Evolutionary conservation across 257 asterid genomes (phyloP).

Genomic region (Cruciata laevipes): DNA sequence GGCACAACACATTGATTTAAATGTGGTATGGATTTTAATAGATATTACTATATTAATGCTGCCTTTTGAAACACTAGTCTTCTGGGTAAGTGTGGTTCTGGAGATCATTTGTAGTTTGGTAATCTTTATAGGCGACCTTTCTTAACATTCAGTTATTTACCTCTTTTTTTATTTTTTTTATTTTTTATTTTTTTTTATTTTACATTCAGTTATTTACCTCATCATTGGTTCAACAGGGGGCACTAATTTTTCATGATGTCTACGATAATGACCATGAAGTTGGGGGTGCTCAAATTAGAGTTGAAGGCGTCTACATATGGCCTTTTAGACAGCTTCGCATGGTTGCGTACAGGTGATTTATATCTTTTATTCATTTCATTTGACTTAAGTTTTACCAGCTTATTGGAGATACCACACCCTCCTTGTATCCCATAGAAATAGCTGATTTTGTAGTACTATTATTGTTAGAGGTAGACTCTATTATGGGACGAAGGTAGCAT

Average conservation of each 20-base stretch:
- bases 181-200: too few species aligned
- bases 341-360: constrained; percentile 79
- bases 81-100: neutral
- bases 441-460: neutral
- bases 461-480: neutral
- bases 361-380: neutral
- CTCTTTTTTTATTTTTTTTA: too few species aligned
- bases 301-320: constrained; percentile 98
- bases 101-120: neutral
- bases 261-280: constrained; percentile 71
- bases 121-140: neutral
- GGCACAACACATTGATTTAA: neutral
- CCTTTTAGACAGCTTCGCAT: constrained; percentile 97
- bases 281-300: constrained; percentile 75
- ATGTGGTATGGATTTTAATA: neutral
- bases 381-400: neutral
- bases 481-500: neutral
- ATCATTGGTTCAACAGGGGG: constrained; percentile 45
- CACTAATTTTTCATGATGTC: constrained; percentile 84
- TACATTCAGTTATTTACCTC: constrained; percentile 13
- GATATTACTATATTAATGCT: neutral
- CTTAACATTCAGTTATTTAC: constrained; percentile 4
- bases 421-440: neutral
- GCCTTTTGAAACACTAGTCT: neutral
- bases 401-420: neutral